These are phyloP conservation scores for Bipolaris sorokiniana DNA, from an alignment of 2,329 filamentous ascomycete genomes.

Conservation along the genomic window DNA sequence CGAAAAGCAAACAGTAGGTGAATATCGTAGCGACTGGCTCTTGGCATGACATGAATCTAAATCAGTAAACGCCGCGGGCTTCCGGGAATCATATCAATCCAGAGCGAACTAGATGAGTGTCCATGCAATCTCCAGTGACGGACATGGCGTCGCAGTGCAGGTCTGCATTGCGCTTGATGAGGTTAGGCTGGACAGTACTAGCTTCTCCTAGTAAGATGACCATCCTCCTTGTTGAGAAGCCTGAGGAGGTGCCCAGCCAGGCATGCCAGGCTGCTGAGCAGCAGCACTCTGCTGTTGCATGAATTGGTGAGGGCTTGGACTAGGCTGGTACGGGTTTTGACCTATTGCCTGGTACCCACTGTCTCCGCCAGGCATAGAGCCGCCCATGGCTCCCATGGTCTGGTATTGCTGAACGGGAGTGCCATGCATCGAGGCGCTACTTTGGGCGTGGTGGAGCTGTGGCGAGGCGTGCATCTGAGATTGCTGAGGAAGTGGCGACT, in stretches of 20 bases:
- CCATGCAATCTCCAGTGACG: not conserved
- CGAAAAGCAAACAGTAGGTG: constrained; percentile 15
- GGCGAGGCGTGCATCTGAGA: constrained; percentile 58
- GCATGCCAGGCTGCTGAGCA: constrained; percentile 59
- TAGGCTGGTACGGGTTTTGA: constrained; percentile 57
- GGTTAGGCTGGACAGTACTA: not conserved
- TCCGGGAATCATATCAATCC: not conserved
- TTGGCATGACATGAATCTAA: constrained; percentile 1
- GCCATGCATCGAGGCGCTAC: constrained; percentile 52
- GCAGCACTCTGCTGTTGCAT: constrained; percentile 53
- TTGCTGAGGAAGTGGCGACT: constrained; percentile 54
- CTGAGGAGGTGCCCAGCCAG: constrained; percentile 56
- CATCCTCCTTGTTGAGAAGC: constrained; percentile 50
- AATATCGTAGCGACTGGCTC: not conserved
- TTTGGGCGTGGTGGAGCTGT: constrained; percentile 55
- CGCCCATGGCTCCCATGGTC: constrained; percentile 55
- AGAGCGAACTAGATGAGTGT: not conserved
- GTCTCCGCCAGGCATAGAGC: constrained; percentile 28
- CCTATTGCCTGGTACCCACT: constrained; percentile 55
- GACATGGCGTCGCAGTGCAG: not conserved
- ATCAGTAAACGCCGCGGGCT: not conserved
- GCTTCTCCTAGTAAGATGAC: constrained; percentile 40
- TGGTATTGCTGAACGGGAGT: constrained; percentile 54
- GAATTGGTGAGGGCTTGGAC: constrained; percentile 55
- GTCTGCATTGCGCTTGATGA: not conserved